Evolutionary conservation across 2,329 filamentous ascomycete genomes (phyloP), one percentile per base, ranked within the genome.

Genomic region (Aspergillus ochraceoroseus): DNA sequence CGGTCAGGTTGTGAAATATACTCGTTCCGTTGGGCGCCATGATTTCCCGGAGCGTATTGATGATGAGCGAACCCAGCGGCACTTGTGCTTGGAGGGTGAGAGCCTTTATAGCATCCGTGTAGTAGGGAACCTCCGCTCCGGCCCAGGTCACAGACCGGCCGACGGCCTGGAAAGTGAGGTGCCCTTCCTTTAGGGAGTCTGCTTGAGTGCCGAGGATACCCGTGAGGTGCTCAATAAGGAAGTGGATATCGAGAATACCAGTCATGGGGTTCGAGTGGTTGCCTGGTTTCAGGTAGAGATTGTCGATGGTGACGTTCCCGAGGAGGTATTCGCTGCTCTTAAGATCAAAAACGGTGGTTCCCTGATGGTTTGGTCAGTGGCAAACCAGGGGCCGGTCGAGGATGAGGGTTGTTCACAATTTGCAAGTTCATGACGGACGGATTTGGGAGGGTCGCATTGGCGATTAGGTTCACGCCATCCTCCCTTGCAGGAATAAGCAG

Each of bases 371-470:
- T 13, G 4, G 19, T 48, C 11, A 38, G 28, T 20, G 6, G 3
- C 9, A 17, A 5, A 7, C 8, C 2, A 7, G 26, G 9, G 11
- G 15, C n/a, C n/a, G n/a, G n/a, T n/a, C 7, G 14, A 12, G 20
- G 12, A 8, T 6, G 18, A n/a, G n/a, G n/a, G n/a, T n/a, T n/a
- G n/a, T n/a, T n/a, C 49, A 59, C 56, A 44, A 80, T 70, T 31
- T 71, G 67, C 32, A 79, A 56, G 3, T 70, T 77, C 57, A 78
- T 59, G 18, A 76, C 64, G 1, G 75, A 76, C 0, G 75, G 76
- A 53, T 80, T 81, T 41, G 75, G 75, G 26, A 81, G 72, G 22
- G 61, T 67, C 37, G 75, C 71, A 32, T 66, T 71, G 51, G 73
- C 77, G 20, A 70, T 41, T 37, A 79, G 64, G 50, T 79, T 80